These are phyloP conservation scores for Diaporthe helianthi DNA, from an alignment of 2,329 filamentous ascomycete genomes.

Conservation along the genomic window DNA sequence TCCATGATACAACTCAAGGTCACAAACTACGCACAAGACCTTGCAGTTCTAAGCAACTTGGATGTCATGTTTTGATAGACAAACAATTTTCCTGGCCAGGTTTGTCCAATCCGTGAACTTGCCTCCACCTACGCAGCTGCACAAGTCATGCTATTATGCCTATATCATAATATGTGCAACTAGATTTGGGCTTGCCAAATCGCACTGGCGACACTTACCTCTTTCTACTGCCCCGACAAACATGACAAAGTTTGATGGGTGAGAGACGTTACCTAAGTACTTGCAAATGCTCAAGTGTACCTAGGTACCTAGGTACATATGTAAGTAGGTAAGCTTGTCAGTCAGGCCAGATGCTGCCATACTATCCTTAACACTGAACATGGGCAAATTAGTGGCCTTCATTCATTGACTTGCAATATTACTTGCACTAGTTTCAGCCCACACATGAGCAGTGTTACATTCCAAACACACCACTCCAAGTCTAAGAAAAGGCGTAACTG, in stretches of 20 bases:
- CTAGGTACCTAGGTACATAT: no score
- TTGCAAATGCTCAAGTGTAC: no score
- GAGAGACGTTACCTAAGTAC: no score
- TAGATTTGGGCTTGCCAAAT: background rate
- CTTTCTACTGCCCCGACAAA: background rate
- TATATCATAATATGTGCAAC: no score
- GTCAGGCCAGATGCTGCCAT: background rate
- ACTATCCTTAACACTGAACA: background rate
- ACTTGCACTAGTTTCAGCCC: background rate
- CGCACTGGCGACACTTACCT: no score
- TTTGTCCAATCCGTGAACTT: background rate
- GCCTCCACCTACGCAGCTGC: background rate
- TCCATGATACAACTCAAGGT: no score
- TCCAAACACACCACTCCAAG: background rate
- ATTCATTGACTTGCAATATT: background rate
- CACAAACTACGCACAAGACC: no score
- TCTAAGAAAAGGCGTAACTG: background rate
- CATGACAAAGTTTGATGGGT: background rate
- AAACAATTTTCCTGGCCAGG: background rate
- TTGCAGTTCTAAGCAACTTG: no score
- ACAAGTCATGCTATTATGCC: background rate
- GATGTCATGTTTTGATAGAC: background rate
- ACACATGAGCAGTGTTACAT: slow-evolving; percentile 16
- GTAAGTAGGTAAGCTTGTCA: background rate
- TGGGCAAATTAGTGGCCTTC: background rate